Evolutionary conservation across 2,329 filamentous ascomycete species (phyloP).

Genomic region (Pyrenophora seminiperda): DNA sequence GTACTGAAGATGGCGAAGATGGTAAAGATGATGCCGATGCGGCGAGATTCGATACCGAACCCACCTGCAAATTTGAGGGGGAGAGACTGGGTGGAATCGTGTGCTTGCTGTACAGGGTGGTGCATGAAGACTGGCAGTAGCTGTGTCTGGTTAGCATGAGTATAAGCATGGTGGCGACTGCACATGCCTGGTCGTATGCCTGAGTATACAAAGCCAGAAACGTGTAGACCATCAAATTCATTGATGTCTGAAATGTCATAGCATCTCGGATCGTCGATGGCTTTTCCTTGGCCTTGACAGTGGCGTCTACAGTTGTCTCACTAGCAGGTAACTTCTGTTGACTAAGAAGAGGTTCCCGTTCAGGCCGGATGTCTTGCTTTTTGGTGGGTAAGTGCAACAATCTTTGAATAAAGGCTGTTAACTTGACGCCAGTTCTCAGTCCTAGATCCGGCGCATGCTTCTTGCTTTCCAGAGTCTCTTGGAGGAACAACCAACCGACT

Average conservation of each 20-base stretch:
- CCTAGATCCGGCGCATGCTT: conserved; percentile 75
- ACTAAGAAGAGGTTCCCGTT: conserved; percentile 40
- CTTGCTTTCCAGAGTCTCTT: conserved; percentile 81
- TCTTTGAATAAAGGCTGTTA: conserved; percentile 51
- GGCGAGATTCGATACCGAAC: conserved; percentile 73
- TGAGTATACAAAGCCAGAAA: conserved; percentile 81
- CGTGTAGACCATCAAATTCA: conserved; percentile 79
- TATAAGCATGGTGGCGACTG: background rate
- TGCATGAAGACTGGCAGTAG: conserved; percentile 88
- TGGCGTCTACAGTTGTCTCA: conserved; percentile 14
- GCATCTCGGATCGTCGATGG: conserved; percentile 62
- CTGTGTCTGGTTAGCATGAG: conserved; percentile 23
- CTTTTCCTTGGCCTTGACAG: conserved; percentile 15
- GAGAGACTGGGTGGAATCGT: conserved; percentile 63
- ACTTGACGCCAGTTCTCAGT: conserved; percentile 69
- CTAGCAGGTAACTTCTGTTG: conserved; percentile 27
- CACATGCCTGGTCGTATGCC: conserved; percentile 73
- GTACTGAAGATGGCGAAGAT: conserved; percentile 80
- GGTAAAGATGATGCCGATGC: conserved; percentile 86
- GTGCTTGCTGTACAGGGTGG: conserved; percentile 62
- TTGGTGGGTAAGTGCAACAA: conserved; percentile 20
- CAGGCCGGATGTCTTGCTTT: conserved; percentile 14
- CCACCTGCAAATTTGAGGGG: conserved; percentile 85
- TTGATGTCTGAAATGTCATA: conserved; percentile 72
- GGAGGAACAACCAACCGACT: conserved; percentile 77